Percentiles rank a stretch among this genome's conserved stretches.
Evolutionary conservation across 2,329 filamentous ascomycete species (phyloP).

Genomic region (Penicillium olsonii): DNA sequence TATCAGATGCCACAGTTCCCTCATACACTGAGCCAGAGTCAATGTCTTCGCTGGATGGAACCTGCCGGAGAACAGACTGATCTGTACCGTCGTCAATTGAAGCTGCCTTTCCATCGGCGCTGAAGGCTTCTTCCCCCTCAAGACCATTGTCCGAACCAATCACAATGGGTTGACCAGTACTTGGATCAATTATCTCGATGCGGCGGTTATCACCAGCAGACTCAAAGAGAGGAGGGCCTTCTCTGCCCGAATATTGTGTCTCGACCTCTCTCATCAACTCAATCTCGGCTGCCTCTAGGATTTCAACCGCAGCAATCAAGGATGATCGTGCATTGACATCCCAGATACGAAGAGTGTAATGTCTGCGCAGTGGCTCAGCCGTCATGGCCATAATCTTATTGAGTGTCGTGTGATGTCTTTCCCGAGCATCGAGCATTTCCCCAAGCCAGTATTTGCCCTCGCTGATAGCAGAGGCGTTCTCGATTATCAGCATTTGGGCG

Average conservation of each 20-base stretch:
- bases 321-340: background rate
- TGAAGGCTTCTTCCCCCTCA: too few species aligned
- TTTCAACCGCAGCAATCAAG: background rate
- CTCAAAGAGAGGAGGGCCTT: background rate
- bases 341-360: background rate
- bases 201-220: background rate
- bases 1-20: too few species aligned
- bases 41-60: too few species aligned
- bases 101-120: too few species aligned
- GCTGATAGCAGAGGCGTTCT: too few species aligned
- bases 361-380: background rate
- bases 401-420: background rate
- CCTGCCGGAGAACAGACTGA: too few species aligned
- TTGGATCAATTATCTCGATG: background rate
- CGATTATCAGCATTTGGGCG: background rate
- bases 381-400: slow-evolving; percentile 4
- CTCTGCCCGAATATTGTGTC: too few species aligned
- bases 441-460: background rate
- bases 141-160: too few species aligned
- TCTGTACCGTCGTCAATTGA: too few species aligned
- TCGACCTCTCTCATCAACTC: too few species aligned
- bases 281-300: too few species aligned
- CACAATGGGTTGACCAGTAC: background rate
- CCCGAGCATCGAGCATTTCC: background rate
- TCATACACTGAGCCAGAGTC: too few species aligned